Base-by-base conservation (phyloP, 192 early-diverging fungal genomes). In the Kappamyces sp. region DNA sequence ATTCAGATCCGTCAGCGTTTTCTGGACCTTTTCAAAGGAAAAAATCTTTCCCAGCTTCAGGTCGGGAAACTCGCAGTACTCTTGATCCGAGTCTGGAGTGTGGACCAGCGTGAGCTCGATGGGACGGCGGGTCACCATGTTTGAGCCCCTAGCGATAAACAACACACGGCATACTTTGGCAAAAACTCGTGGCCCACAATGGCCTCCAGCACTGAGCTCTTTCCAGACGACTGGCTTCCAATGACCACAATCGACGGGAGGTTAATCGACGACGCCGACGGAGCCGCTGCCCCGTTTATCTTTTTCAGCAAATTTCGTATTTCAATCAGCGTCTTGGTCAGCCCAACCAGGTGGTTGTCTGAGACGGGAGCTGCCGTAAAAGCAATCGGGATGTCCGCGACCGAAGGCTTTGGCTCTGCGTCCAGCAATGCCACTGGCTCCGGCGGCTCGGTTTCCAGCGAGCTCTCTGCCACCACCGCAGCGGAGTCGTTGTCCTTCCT, bases 71-170 rank as follows among this genome's bases (percentile, higher is more conserved):
- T 80, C 75, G 12, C 69, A 70, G 52, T 76, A 75, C 38, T 76
- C 71, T 55, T 77, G 65, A 12, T 67, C 59, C 6, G 78, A 54
- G 14, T 70, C 63, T 34, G 91, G 82, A 8, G 92, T 86, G 71
- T 98, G 90, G 62, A 98, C 93, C 47, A 98, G 80, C 77, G 95
- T 94, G 5, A 98, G 83, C n/a, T 92, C 89, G 66, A 98, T 83
- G 29, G 95, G 95, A 29, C 95, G 83, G 55, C 95, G 84, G 40
- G 95, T 98, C 43, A 98, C 95, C 72, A 98, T 98, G 45, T 82
- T 75, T 84, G 86, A 32, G 75, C 91, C 59, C 86, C 92, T 59
- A 51, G 5, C 9, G 38, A 29, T 48, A 29, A 61, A 68, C 30
- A 22, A 65, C 6, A 14, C 14, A 60, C 11, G 6, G 9, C 62